Percentiles rank a stretch among this genome's conserved stretches.
Evolutionary conservation across 495 filamentous ascomycete species (phyloP).

Genomic region (Halenospora varia): DNA sequence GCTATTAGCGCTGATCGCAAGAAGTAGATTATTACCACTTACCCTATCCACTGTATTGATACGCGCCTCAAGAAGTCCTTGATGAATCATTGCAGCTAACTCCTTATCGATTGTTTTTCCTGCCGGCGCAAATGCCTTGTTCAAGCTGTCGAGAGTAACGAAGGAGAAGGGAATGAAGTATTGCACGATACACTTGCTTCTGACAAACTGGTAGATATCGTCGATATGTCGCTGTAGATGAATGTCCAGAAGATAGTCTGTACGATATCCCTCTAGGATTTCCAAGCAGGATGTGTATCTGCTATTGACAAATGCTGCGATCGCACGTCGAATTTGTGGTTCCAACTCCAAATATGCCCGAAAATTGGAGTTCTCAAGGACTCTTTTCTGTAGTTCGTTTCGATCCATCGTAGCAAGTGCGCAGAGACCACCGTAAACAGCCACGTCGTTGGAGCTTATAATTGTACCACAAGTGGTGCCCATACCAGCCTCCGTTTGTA

Average conservation of each 20-base stretch:
- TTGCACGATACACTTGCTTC: slow-evolving; percentile 88
- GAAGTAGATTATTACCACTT: slow-evolving; percentile 10
- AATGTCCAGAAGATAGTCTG: slow-evolving; percentile 86
- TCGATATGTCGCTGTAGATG: slow-evolving; percentile 74
- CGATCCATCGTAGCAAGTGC: slow-evolving; percentile 89
- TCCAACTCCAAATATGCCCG: slow-evolving; percentile 87
- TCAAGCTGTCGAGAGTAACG: slow-evolving; percentile 66
- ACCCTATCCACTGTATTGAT: slow-evolving; percentile 81
- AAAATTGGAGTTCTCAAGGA: slow-evolving; percentile 78
- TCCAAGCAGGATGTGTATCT: slow-evolving; percentile 81
- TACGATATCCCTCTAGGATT: slow-evolving; percentile 73
- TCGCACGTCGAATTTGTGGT: slow-evolving; percentile 88
- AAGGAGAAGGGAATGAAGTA: slow-evolving; percentile 80
- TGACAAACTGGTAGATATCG: slow-evolving; percentile 66
- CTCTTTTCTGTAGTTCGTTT: slow-evolving; percentile 62
- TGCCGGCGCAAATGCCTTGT: slow-evolving; percentile 54
- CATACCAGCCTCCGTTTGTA: slow-evolving; percentile 48
- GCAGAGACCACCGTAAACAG: slow-evolving; percentile 85
- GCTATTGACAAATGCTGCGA: slow-evolving; percentile 79
- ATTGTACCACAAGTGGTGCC: slow-evolving; percentile 65
- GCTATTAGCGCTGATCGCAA: neutral
- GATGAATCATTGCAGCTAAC: slow-evolving; percentile 70
- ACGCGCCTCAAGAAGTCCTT: slow-evolving; percentile 66
- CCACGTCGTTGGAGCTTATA: slow-evolving; percentile 80
- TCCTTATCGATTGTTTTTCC: slow-evolving; percentile 67